Base-by-base conservation (phyloP, 495 filamentous ascomycete genomes). In the Lasiosphaeria ovina region DNA sequence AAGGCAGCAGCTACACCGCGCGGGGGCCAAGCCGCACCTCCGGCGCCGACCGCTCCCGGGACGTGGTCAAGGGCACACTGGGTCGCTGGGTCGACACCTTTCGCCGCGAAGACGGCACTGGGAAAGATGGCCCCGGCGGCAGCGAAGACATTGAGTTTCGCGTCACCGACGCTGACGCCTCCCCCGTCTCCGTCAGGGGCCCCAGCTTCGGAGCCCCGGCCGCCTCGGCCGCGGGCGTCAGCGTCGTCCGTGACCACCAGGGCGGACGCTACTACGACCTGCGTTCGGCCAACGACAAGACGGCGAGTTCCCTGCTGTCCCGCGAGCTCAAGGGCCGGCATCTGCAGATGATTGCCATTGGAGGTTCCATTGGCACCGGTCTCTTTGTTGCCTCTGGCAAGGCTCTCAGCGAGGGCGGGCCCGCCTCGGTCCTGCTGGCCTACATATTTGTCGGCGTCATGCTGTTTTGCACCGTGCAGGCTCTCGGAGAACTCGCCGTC, bases 321-420 rank as follows among this genome's bases (percentile, higher is more conserved):
- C 79, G 94, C 59, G 82, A 81, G 64, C 72, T 97, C 51, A 95
- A 95, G 75, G 86, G 87, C 5, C 82, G 93, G 16, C 93, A 97
- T 75, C 72, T 97, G 66, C 92, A 96, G 79, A 96, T 97, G 92
- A 96, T 97, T 77, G 93, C 93, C 17, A 96, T 97, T 67, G 91
- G 92, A 62, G 94, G 94, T 54, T 95, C 91, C 3, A 98, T 98
- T 64, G 94, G 93, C 58, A 95, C 93, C 38, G 93, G 93, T 65
- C 81, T 98, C 24, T 97, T 98, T 72, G 91, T 98, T 49, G 89
- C 88, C 49, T 93, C 90, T 1, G 93, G 93, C 14, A 79, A 76
- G 50, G 89, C 93, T 32, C 80, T 98, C 60, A 79, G 85, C 35
- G 77, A 81, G 9, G 94, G 93, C 63, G 93, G 93, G 14, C 93